Base-by-base conservation (phyloP, 495 filamentous ascomycete genomes). In the Letharia columbiana region DNA sequence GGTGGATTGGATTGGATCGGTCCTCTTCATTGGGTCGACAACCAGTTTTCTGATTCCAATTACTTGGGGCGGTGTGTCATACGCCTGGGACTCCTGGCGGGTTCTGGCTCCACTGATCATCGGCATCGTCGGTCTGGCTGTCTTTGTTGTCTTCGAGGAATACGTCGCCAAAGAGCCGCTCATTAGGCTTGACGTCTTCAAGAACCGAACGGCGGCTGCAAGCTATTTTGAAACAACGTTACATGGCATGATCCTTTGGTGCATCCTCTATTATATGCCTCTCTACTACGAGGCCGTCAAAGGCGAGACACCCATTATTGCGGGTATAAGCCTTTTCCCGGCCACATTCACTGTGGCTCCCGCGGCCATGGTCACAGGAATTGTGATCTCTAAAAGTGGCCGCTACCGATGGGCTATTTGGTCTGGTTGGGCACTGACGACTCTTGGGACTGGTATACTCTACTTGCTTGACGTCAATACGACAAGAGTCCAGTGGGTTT, bases 221-320 rank as follows among this genome's bases (percentile, higher is more conserved):
- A 76, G 73, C 13, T 80, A 76, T 64, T 60, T 82, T 28, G 77
- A 73, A 7, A 82, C 79, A 5, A 70, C 83, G n/a, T 71, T 86
- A 60, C 83, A 87, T 67, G 86, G 78, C 63, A 65, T 79, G 66
- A 66, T 82, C n/a, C 72, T 77, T 50, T 83, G 77, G 83, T 80
- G 62, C 66, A 68, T 86, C 0, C 69, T 92, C 0, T 87, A 89
- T 68, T 87, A 83, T 62, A 74, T 87, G 41, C 80, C 87, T 0
- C 77, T 91, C 33, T 91, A 87, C 73, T 87, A 86, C 70, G 76
- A 84, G 61, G 80, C 83, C 12, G 80, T 88, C 39, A 83, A 84
- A 63, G 81, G 77, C 60, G 77, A 80, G 59, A 74, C 77, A 0
- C 77, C 83, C 0, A 82, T 84, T 9, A 66, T 85, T 3, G 75